Evolutionary conservation across 495 filamentous ascomycete species (phyloP).

Genomic region (Penicillium samsonianum): DNA sequence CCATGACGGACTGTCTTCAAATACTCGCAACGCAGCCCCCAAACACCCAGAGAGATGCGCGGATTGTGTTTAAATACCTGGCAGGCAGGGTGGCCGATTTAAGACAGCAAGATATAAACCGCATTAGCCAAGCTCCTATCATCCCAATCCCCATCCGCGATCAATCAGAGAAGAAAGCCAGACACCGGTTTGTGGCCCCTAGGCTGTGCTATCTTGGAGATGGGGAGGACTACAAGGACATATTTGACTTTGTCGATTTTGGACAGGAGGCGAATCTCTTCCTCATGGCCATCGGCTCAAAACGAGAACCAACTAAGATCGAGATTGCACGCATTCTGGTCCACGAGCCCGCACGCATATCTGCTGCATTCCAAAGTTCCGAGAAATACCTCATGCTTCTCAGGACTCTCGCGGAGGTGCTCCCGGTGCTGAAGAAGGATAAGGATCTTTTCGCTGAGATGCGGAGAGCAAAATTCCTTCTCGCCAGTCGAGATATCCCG

Average conservation of each 20-base stretch:
- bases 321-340: slow-evolving; percentile 82
- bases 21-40: slow-evolving; percentile 71
- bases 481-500: slow-evolving; percentile 75
- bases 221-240: slow-evolving; percentile 73
- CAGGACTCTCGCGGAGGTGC: slow-evolving; percentile 70
- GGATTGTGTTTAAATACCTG: slow-evolving; percentile 77
- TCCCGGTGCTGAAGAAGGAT: slow-evolving; percentile 69
- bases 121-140: slow-evolving; percentile 62
- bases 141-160: slow-evolving; percentile 62
- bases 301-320: slow-evolving; percentile 78
- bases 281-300: slow-evolving; percentile 81
- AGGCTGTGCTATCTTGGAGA: slow-evolving; percentile 75
- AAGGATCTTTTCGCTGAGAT: slow-evolving; percentile 74
- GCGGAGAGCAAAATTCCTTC: slow-evolving; percentile 71
- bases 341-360: slow-evolving; percentile 73
- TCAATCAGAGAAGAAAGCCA: slow-evolving; percentile 34
- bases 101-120: slow-evolving; percentile 55
- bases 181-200: slow-evolving; percentile 58
- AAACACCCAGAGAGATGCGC: slow-evolving; percentile 59
- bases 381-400: slow-evolving; percentile 86
- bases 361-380: slow-evolving; percentile 72
- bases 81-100: slow-evolving; percentile 74
- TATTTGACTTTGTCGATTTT: slow-evolving; percentile 97
- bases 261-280: slow-evolving; percentile 85
- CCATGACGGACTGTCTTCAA: slow-evolving; percentile 71